Percentiles rank a stretch among this genome's conserved stretches.
Conservation (phyloP, 805 yeast species). For the Phaffomyces thermotolerans region DNA sequence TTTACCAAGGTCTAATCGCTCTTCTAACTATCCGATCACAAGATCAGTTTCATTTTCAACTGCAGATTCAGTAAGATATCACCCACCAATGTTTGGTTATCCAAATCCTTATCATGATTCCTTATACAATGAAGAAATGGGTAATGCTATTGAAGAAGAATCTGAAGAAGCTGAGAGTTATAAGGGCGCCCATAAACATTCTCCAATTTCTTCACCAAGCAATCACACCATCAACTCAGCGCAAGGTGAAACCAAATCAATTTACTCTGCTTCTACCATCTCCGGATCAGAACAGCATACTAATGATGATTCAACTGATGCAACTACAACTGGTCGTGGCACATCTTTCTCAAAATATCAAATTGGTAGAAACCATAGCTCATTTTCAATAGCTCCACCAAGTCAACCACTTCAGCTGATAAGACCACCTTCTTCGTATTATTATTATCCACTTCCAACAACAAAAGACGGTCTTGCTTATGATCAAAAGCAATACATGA, state of each 20-base stretch:
- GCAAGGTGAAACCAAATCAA: constrained; percentile 21
- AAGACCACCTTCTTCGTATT: constrained; percentile 23
- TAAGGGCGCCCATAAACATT: constrained; percentile 10
- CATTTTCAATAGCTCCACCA: constrained; percentile 3
- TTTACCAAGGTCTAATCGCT: constrained; percentile 2
- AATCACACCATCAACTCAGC: constrained; percentile 16
- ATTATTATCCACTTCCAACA: constrained; percentile 24
- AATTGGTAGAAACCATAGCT: constrained; percentile 11
- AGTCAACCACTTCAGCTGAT: constrained; percentile 5
- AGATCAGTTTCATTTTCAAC: constrained; percentile 19
- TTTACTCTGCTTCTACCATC: constrained; percentile 20
- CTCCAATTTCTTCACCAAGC: constrained; percentile 24
- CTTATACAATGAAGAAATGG: neutral
- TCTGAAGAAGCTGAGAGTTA: neutral
- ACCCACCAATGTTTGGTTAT: constrained; percentile 7
- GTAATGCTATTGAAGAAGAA: neutral
- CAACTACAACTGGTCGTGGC: constrained; percentile 13
- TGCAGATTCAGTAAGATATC: constrained; percentile 4
- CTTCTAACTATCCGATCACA: constrained; percentile 6
- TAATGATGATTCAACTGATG: constrained; percentile 13
- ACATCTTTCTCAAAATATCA: constrained; percentile 9
- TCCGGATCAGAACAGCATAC: constrained; percentile 16
- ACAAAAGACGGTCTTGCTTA: constrained; percentile 23
- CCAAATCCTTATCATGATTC: constrained; percentile 1
- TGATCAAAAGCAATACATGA: constrained; percentile 19